Evolutionary conservation across 2,329 filamentous ascomycete genomes (phyloP).

Genomic region (Pyrenophora tritici-repentis): DNA sequence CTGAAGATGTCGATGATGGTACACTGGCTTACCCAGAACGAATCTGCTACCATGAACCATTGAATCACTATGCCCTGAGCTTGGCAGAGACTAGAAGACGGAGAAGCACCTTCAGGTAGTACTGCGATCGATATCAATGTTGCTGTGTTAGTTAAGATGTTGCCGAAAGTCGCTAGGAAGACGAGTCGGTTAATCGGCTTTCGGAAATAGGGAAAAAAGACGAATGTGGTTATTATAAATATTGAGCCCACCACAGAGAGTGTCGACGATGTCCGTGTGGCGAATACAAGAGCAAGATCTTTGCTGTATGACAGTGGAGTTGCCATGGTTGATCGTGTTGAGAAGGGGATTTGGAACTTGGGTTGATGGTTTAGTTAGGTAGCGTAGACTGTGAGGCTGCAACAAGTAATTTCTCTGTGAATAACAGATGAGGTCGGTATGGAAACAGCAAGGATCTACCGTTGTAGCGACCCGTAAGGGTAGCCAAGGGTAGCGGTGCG

Average conservation of each 20-base stretch:
- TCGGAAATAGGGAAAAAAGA: slow-evolving; percentile 70
- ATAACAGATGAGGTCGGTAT: not conserved
- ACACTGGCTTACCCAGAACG: slow-evolving; percentile 56
- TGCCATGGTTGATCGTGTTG: slow-evolving; percentile 15
- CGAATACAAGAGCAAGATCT: slow-evolving; percentile 58
- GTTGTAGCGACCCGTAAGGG: not conserved
- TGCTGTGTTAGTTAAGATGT: slow-evolving; percentile 76
- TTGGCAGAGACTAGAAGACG: slow-evolving; percentile 66
- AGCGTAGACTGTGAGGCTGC: not conserved
- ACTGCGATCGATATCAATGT: slow-evolving; percentile 73
- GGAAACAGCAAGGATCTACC: not conserved
- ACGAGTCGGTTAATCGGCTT: slow-evolving; percentile 87
- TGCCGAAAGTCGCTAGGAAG: slow-evolving; percentile 83
- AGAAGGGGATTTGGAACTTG: not conserved
- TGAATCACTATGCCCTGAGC: slow-evolving; percentile 81
- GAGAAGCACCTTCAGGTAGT: slow-evolving; percentile 46
- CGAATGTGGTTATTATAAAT: slow-evolving; percentile 74
- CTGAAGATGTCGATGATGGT: slow-evolving; percentile 57
- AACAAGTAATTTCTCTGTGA: not conserved
- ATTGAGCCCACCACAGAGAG: slow-evolving; percentile 72
- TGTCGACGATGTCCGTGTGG: slow-evolving; percentile 71
- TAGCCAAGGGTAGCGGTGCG: not conserved
- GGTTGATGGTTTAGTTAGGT: not conserved
- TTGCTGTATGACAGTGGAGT: slow-evolving; percentile 16
- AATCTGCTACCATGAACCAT: slow-evolving; percentile 59